Evolutionary conservation across 106 monocot genomes (phyloP), one percentile per base, ranked within the genome.

Genomic region (Amphibolis antarctica): DNA sequence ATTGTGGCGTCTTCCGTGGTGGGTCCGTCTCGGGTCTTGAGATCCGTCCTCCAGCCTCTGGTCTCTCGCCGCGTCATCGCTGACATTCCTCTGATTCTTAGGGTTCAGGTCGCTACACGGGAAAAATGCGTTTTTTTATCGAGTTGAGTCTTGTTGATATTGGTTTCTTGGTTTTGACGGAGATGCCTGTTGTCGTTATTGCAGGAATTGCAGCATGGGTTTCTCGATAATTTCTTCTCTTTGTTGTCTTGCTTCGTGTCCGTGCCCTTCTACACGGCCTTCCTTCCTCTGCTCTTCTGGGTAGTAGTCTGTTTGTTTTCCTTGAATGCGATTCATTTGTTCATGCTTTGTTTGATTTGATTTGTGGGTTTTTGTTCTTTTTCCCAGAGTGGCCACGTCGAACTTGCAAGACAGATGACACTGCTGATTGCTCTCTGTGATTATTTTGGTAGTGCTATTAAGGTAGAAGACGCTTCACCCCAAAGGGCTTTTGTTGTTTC

Each of bases 181-280:
- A 46, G 14, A 29, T 28, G 15, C 56, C 27, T 26, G 44, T 27
- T 15, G 71, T 14, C 47, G 27, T 57, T 19, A 22, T 67, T 47
- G 15, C 80, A 91, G 98, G 85, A 55, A 36, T 50, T 44, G 44
- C 80, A 83, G 12, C 62, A 81, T 66, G 54, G n/a, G 27, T 66
- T 71, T 50, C 58, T 85, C 60, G 98, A 98, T 65, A 71, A 27
- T 4, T 65, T 98, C 43, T 98, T 98, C 87, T 83, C 98, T 20
- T 57, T 72, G 51, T 31, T 98, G 44, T 98, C 85, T 14, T 87
- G 84, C 66, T n/a, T 81, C 25, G 98, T 98, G 28, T 98, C 98
- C 3, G 91, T 88, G 55, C 87, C 98, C 12, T 98, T 98, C 66
- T 98, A 98, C 58, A 98, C 91, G 13, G 98, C 82, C 25, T 91